phyloP scores from a whole-genome alignment of 1,284 basidiomycete genomes.

The Microbotryomycetes sp. region DNA sequence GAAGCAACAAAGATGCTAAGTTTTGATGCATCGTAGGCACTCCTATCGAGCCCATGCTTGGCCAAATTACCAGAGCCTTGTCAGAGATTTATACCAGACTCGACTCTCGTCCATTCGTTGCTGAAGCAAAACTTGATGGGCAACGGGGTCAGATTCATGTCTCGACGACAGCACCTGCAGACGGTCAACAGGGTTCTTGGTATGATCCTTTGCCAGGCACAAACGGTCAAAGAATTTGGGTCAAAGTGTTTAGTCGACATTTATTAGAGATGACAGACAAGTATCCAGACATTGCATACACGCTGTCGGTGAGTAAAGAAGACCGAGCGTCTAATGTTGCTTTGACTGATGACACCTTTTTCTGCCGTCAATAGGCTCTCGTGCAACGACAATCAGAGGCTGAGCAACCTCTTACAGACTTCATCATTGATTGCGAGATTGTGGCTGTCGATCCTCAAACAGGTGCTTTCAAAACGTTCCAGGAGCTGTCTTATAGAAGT shows the following conservation, averaged over 20 bases:
- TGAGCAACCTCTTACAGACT: constrained; percentile 32
- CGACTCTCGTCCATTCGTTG: constrained; percentile 57
- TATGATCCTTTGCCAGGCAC: constrained; percentile 1
- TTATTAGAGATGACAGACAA: constrained; percentile 55
- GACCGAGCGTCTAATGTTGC: constrained; percentile 46
- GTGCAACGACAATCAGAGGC: constrained; percentile 39
- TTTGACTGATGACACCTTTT: constrained; percentile 77
- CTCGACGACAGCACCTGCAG: neutral
- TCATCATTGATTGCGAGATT: constrained; percentile 33
- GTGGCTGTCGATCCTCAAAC: constrained; percentile 65
- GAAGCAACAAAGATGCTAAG: neutral
- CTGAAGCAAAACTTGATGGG: constrained; percentile 79
- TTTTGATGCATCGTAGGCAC: constrained; percentile 40
- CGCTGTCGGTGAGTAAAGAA: constrained; percentile 46
- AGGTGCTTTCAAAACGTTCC: constrained; percentile 68
- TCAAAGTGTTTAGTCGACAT: constrained; percentile 79
- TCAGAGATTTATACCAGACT: constrained; percentile 73
- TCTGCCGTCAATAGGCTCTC: constrained; percentile 23
- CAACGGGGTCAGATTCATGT: constrained; percentile 81
- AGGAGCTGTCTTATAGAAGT: constrained; percentile 76
- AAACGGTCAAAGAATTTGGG: constrained; percentile 43
- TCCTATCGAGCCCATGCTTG: constrained; percentile 50
- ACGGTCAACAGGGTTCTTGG: constrained; percentile 1
- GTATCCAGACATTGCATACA: constrained; percentile 75
- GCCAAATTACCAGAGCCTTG: constrained; percentile 63